A percentile compares a stretch with the other conserved stretches of the same genome.
Conservation (phyloP, 2,329 filamentous ascomycete species). For the Exophiala dermatitidis region DNA sequence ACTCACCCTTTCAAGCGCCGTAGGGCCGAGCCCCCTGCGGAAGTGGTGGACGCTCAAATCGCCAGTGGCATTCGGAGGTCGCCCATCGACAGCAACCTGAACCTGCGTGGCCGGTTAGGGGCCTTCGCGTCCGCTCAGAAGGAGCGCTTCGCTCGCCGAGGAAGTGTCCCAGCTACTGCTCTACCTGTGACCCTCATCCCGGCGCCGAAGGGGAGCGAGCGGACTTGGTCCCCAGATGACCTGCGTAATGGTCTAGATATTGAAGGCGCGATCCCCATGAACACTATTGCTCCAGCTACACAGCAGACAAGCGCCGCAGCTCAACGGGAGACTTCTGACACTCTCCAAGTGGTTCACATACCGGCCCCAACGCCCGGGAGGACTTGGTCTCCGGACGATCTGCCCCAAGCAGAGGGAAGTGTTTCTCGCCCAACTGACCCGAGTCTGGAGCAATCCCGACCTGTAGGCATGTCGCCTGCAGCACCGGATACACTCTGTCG, state of each 20-base stretch:
- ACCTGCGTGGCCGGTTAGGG: slow-evolving; percentile 41
- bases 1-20: slow-evolving; percentile 53
- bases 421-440: background rate
- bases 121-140: slow-evolving; percentile 46
- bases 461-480: slow-evolving; percentile 1
- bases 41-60: slow-evolving; percentile 52
- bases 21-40: slow-evolving; percentile 52
- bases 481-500: background rate
- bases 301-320: background rate
- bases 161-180: slow-evolving; percentile 33
- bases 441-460: background rate
- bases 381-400: slow-evolving; percentile 47
- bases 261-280: slow-evolving; percentile 2
- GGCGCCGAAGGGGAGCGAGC: slow-evolving; percentile 47
- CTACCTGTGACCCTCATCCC: slow-evolving; percentile 56
- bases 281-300: background rate
- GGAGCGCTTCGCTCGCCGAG: slow-evolving; percentile 38
- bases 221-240: slow-evolving; percentile 49
- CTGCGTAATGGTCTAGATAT: slow-evolving; percentile 3
- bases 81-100: slow-evolving; percentile 29
- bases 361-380: slow-evolving; percentile 50
- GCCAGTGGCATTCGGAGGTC: slow-evolving; percentile 33
- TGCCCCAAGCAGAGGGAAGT: slow-evolving; percentile 8
- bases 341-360: slow-evolving; percentile 47
- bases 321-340: background rate